These are phyloP conservation scores for Parastagonospora avenae DNA, from an alignment of 2,329 filamentous ascomycete genomes.

Conservation along the genomic window DNA sequence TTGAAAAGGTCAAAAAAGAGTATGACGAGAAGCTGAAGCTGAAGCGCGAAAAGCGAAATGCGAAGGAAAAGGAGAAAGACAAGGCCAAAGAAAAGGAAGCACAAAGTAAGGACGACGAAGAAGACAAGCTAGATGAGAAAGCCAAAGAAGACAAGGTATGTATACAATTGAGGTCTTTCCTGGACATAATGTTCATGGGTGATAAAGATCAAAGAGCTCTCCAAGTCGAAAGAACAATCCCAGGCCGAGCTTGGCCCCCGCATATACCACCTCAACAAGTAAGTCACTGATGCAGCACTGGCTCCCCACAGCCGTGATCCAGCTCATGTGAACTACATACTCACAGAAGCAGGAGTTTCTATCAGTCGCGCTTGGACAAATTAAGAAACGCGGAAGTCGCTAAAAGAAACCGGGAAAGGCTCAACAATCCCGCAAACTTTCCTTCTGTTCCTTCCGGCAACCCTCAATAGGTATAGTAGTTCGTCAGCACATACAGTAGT, in stretches of 20 bases:
- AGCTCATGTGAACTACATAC: background rate
- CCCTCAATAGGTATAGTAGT: slow-evolving; percentile 23
- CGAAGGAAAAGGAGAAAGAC: slow-evolving; percentile 59
- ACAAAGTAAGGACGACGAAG: slow-evolving; percentile 66
- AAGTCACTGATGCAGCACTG: slow-evolving; percentile 10
- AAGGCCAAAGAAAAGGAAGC: slow-evolving; percentile 65
- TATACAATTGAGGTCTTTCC: background rate
- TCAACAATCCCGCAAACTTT: slow-evolving; percentile 79
- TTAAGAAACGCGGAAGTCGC: slow-evolving; percentile 78
- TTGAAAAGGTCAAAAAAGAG: slow-evolving; percentile 56
- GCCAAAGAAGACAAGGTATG: slow-evolving; percentile 64
- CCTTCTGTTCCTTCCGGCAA: slow-evolving; percentile 77
- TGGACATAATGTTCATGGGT: slow-evolving; percentile 6
- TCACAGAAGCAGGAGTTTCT: slow-evolving; percentile 69
- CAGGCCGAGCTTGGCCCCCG: slow-evolving; percentile 71
- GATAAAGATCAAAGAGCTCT: slow-evolving; percentile 52
- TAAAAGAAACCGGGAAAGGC: slow-evolving; percentile 78
- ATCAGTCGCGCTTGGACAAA: slow-evolving; percentile 80
- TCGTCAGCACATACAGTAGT: background rate
- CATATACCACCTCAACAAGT: slow-evolving; percentile 85
- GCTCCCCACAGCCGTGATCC: background rate
- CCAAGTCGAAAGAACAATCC: slow-evolving; percentile 52
- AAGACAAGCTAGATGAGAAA: slow-evolving; percentile 68
- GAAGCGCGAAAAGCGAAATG: slow-evolving; percentile 57
- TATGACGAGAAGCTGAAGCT: slow-evolving; percentile 62